phyloP scores from a whole-genome alignment of 106 monocot species.

The Acanthochlamys bracteata region DNA sequence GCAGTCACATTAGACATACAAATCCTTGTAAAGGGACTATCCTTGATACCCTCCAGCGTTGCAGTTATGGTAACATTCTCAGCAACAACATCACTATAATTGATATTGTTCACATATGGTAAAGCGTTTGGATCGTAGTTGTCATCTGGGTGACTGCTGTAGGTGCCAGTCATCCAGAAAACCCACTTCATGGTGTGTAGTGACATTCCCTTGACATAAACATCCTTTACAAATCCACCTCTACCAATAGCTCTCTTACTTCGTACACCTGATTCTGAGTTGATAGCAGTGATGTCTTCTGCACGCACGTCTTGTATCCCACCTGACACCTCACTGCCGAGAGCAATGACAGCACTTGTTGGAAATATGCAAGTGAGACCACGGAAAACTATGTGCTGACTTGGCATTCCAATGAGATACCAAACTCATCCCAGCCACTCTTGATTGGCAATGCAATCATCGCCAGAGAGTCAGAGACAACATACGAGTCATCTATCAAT shows the following conservation, averaged over 20 bases:
- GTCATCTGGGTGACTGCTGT: slow-evolving; percentile 25
- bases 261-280: slow-evolving; percentile 29
- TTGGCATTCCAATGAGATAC: slow-evolving; percentile 22
- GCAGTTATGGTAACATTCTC: slow-evolving; percentile 31
- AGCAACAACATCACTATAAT: slow-evolving; percentile 21
- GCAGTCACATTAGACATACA: slow-evolving; percentile 29
- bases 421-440: slow-evolving; percentile 38
- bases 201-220: slow-evolving; percentile 14
- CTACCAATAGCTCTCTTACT: slow-evolving; percentile 23
- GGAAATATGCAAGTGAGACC: slow-evolving; percentile 30
- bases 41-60: slow-evolving; percentile 13
- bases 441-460: slow-evolving; percentile 30
- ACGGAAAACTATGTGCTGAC: slow-evolving; percentile 24
- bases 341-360: slow-evolving; percentile 28
- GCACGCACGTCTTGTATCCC: slow-evolving; percentile 26
- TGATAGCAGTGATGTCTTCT: slow-evolving; percentile 29
- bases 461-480: slow-evolving; percentile 32
- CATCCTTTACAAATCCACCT: slow-evolving; percentile 24
- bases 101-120: slow-evolving; percentile 17
- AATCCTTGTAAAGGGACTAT: slow-evolving; percentile 15
- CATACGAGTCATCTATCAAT: slow-evolving; percentile 31
- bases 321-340: slow-evolving; percentile 37
- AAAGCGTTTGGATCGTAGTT: slow-evolving; percentile 15
- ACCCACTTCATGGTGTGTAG: slow-evolving; percentile 37
- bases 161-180: slow-evolving; percentile 33